Evolutionary conservation across 2,329 filamentous ascomycete species (phyloP), one percentile per base, ranked within the genome.

Genomic region (Aspergillus alliaceus): DNA sequence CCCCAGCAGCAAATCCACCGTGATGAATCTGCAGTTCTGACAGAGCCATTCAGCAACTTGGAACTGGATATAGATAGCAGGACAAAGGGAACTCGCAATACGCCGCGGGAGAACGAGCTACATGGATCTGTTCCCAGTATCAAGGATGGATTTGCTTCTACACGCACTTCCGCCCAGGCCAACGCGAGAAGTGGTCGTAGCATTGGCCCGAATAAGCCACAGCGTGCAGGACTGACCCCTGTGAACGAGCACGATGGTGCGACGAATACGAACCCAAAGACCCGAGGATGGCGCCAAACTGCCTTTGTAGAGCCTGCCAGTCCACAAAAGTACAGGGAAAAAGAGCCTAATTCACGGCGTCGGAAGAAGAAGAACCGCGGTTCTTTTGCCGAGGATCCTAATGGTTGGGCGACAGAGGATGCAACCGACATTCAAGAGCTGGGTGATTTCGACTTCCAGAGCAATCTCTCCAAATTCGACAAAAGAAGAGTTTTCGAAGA

Each of bases 391-490:
- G 82, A 85, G 56, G 79, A 82, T 53, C 75, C 91, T 42, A 96
- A 91, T 71, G 93, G 91, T 3, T 98, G 93, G 93, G 92, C 91
- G 4, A 97, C 93, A 0, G 95, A 97, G 70, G 93, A 98, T 69
- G 93, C 93, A 22, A 97, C 91, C 0, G 95, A 98, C 70, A 90
- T 95, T 22, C 90, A 93, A 75, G 93, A 96, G 70, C 85, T 95
- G 80, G 91, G 90, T 11, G 95, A 98, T 59, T 98, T 98, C 66
- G 93, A 98, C 73, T 98, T 98, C 68, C 88, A 90, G 66, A 87
- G 86, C 54, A 92, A 92, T 63, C 81, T 98, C 31, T 93, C 91
- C 47, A 96, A 96, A 69, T 98, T 98, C 67, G 93, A 98, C 79
- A 98, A 98, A 78, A 86, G 89, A 55, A 88, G 87, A 1, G 86